These are phyloP conservation scores for Aspergillus aculeatus DNA, from an alignment of 2,329 filamentous ascomycete genomes.

Conservation along the genomic window DNA sequence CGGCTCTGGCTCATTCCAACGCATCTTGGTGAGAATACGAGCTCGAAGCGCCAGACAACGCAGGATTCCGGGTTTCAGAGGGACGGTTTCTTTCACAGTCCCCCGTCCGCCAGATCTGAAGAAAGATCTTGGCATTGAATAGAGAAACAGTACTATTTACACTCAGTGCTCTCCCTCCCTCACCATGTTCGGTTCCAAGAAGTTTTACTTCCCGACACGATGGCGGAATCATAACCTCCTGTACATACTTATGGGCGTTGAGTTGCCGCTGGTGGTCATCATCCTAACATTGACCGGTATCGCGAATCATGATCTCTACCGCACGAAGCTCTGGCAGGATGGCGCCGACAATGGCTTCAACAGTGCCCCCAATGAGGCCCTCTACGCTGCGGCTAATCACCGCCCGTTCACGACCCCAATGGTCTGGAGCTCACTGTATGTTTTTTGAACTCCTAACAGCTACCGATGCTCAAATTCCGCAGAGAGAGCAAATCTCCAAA, in stretches of 20 bases:
- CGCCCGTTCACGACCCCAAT: constrained; percentile 52
- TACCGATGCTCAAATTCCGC: neutral
- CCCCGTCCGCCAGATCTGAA: neutral
- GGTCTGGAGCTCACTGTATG: constrained; percentile 63
- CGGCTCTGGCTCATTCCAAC: constrained; percentile 33
- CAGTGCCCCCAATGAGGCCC: constrained; percentile 54
- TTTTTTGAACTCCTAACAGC: neutral
- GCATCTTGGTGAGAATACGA: neutral
- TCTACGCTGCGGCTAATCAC: constrained; percentile 63
- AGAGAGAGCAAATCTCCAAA: neutral
- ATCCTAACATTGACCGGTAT: constrained; percentile 61
- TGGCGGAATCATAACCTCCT: constrained; percentile 56
- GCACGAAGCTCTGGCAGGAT: constrained; percentile 61
- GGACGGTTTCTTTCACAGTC: neutral
- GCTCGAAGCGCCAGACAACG: neutral
- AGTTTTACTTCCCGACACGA: constrained; percentile 50
- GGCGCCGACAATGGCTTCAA: constrained; percentile 63
- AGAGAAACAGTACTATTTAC: neutral
- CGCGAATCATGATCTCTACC: constrained; percentile 60
- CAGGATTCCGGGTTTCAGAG: neutral
- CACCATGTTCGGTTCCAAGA: neutral
- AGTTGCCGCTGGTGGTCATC: constrained; percentile 58
- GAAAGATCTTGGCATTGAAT: neutral
- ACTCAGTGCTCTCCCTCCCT: neutral
- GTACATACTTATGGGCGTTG: constrained; percentile 53